These are phyloP conservation scores for Penicillium lividum DNA, from an alignment of 495 filamentous ascomycete species.

Conservation along the genomic window DNA sequence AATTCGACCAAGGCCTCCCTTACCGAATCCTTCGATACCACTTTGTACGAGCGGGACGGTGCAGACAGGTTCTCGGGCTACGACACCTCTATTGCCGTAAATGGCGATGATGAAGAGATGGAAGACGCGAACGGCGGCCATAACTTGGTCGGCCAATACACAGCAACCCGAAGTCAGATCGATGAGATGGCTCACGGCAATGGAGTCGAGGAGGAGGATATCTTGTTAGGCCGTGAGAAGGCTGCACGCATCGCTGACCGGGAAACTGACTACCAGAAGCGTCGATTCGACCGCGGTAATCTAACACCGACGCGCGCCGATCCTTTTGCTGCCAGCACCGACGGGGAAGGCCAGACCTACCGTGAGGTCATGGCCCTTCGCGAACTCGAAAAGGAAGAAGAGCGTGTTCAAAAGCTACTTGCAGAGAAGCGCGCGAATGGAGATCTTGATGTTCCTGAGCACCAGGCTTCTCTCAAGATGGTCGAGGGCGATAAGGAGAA, in stretches of 20 bases:
- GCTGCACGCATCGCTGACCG: slow-evolving; percentile 85
- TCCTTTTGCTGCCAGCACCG: slow-evolving; percentile 74
- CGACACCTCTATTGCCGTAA: slow-evolving; percentile 80
- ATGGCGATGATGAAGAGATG: slow-evolving; percentile 82
- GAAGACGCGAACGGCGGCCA: slow-evolving; percentile 72
- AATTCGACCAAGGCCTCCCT: slow-evolving; percentile 91
- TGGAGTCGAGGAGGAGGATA: slow-evolving; percentile 89
- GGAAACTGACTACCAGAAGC: slow-evolving; percentile 98
- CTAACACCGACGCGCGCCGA: slow-evolving; percentile 88
- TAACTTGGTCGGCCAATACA: slow-evolving; percentile 94
- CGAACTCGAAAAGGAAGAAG: slow-evolving; percentile 93
- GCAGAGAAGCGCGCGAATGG: slow-evolving; percentile 69
- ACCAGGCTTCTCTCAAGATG: slow-evolving; percentile 69
- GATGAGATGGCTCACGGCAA: slow-evolving; percentile 88
- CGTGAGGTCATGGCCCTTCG: slow-evolving; percentile 87
- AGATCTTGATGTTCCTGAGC: slow-evolving; percentile 57
- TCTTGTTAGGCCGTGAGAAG: slow-evolving; percentile 83
- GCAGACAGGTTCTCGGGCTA: slow-evolving; percentile 88
- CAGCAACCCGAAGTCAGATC: slow-evolving; percentile 84
- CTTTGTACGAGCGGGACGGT: slow-evolving; percentile 82
- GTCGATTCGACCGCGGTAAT: slow-evolving; percentile 76
- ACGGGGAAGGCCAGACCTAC: slow-evolving; percentile 76
- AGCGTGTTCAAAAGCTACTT: slow-evolving; percentile 79
- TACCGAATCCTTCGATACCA: slow-evolving; percentile 91
- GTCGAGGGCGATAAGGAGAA: slow-evolving; percentile 70